phyloP scores from a whole-genome alignment of 1,284 basidiomycete species.

The Apiotrichum sp. region DNA sequence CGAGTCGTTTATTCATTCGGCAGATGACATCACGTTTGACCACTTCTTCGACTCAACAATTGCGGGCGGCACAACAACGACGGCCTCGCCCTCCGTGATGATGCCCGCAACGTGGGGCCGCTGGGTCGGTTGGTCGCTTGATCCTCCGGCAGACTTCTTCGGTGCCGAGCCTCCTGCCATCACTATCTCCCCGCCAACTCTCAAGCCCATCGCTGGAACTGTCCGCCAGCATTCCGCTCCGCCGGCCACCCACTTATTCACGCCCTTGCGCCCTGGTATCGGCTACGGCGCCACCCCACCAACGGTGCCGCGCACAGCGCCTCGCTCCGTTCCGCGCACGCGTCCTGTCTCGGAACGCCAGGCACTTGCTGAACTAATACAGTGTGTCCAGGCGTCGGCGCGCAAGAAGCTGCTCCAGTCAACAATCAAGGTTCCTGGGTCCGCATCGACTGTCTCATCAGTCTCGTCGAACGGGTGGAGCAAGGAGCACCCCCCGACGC shows the following conservation, averaged over 20 bases:
- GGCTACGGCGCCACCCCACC: not conserved
- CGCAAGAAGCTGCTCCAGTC: constrained; percentile 15
- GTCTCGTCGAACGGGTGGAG: constrained; percentile 5
- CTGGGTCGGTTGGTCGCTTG: constrained; percentile 29
- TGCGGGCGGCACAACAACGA: constrained; percentile 7
- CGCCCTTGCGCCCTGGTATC: constrained; percentile 3
- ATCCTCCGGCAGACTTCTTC: constrained; percentile 20
- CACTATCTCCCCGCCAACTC: not conserved
- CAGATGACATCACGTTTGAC: constrained; percentile 18
- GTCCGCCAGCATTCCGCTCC: constrained; percentile 7
- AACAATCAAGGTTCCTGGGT: constrained; percentile 5
- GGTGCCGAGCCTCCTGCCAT: constrained; percentile 9
- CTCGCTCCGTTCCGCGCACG: constrained; percentile 14
- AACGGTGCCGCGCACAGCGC: constrained; percentile 16
- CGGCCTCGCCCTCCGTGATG: not conserved
- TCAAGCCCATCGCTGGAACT: not conserved
- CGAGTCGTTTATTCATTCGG: constrained; percentile 11
- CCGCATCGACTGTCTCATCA: constrained; percentile 7
- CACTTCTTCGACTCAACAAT: constrained; percentile 18
- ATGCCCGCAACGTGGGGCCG: constrained; percentile 10
- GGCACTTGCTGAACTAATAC: constrained; percentile 18
- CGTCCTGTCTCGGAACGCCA: constrained; percentile 19
- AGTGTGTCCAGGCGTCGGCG: constrained; percentile 18
- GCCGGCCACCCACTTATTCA: constrained; percentile 7
- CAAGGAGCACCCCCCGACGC: constrained; percentile 19